phyloP scores from a whole-genome alignment of 805 yeast genomes.

The Metschnikowia colocasiae region DNA sequence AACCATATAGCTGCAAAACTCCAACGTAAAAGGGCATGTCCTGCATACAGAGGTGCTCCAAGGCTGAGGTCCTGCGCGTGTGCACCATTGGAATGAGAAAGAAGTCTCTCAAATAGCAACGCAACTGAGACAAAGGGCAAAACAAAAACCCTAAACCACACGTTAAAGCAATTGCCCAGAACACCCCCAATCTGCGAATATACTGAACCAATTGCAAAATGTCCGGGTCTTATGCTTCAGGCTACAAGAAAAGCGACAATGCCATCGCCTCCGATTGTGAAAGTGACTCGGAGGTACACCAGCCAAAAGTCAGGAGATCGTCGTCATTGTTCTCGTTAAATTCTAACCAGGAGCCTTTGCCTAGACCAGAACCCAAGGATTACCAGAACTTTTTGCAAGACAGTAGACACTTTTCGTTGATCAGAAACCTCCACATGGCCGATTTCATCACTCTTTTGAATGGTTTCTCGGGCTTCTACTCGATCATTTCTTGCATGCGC shows the following conservation, averaged over 20 bases:
- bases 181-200: neutral
- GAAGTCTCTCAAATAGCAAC: conserved; percentile 4
- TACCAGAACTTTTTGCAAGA: conserved; percentile 78
- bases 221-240: conserved; percentile 20
- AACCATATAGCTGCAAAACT: neutral
- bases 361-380: conserved; percentile 75
- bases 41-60: neutral
- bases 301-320: conserved; percentile 41
- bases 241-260: conserved; percentile 25
- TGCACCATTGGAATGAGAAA: neutral
- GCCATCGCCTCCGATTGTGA: conserved; percentile 39
- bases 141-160: neutral
- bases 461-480: conserved; percentile 90
- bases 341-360: conserved; percentile 56
- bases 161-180: neutral
- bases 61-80: neutral
- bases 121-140: neutral
- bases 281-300: conserved; percentile 25
- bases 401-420: conserved; percentile 78
- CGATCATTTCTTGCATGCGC: conserved; percentile 80
- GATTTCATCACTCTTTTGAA: conserved; percentile 93
- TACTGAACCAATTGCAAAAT: conserved; percentile 4
- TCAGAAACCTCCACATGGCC: conserved; percentile 88
- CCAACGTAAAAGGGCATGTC: neutral
- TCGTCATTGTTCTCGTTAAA: conserved; percentile 52